phyloP scores from a whole-genome alignment of 768 basidiomycete genomes.

The Fomitopsis serialis region DNA sequence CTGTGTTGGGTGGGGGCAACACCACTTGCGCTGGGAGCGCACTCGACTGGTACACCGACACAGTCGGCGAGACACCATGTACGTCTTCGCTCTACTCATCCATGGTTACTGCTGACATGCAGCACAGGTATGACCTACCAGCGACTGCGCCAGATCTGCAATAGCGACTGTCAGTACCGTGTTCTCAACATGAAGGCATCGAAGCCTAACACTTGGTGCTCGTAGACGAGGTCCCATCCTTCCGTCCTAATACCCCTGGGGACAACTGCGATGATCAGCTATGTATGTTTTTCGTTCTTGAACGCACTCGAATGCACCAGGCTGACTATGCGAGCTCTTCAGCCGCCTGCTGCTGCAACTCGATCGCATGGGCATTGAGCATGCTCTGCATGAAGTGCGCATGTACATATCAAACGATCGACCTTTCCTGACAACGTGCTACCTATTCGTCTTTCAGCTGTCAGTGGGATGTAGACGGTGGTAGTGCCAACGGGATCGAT shows the following conservation, averaged over 20 bases:
- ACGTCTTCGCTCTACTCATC: background rate
- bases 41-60: conserved; percentile 1
- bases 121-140: background rate
- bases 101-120: background rate
- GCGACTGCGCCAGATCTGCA: conserved; percentile 14
- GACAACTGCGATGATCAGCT: conserved; percentile 16
- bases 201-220: background rate
- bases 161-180: conserved; percentile 9
- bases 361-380: conserved; percentile 11
- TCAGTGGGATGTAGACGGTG: conserved; percentile 2
- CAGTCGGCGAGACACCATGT: conserved; percentile 1
- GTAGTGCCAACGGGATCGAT: conserved; percentile 7
- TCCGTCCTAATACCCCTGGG: conserved; percentile 9
- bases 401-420: background rate
- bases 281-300: conserved; percentile 1
- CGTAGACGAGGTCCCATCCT: conserved; percentile 3
- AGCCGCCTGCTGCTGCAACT: conserved; percentile 17
- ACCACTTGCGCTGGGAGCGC: background rate
- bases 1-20: background rate
- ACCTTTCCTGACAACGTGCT: background rate
- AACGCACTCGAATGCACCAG: no score
- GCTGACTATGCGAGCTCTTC: no score
- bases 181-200: background rate
- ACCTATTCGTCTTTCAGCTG: conserved; percentile 4
- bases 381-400: conserved; percentile 18